Conservation (phyloP, 805 yeast genomes). For the Wickerhamiella cacticola region DNA sequence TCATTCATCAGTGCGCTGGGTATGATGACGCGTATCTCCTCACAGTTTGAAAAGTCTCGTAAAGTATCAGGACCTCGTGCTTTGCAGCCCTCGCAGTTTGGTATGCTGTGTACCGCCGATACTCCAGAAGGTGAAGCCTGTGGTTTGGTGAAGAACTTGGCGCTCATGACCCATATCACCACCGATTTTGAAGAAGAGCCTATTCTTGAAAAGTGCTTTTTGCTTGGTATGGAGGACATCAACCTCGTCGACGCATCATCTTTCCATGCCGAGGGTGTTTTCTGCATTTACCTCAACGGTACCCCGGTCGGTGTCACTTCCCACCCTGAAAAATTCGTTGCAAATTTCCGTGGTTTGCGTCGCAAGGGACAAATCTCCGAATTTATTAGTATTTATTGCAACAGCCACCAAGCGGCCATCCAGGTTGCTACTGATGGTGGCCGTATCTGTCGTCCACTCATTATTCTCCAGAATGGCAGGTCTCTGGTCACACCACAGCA, state of each 20-base stretch:
- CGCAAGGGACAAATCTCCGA: slow-evolving; percentile 77
- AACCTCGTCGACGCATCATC: slow-evolving; percentile 70
- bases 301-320: slow-evolving; percentile 83
- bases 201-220: slow-evolving; percentile 57
- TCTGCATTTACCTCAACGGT: slow-evolving; percentile 86
- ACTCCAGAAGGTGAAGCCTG: slow-evolving; percentile 99
- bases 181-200: slow-evolving; percentile 97
- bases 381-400: slow-evolving; percentile 81
- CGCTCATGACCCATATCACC: slow-evolving; percentile 96
- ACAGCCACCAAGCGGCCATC: slow-evolving; percentile 81
- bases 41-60: slow-evolving; percentile 97
- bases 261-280: slow-evolving; percentile 63
- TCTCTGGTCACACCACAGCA: slow-evolving; percentile 66
- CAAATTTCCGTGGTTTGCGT: slow-evolving; percentile 65
- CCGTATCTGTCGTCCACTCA: slow-evolving; percentile 91
- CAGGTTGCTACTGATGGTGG: slow-evolving; percentile 99
- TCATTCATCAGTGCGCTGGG: slow-evolving; percentile 93
- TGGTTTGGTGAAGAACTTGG: slow-evolving; percentile 93
- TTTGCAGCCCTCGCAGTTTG: slow-evolving; percentile 96
- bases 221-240: slow-evolving; percentile 84
- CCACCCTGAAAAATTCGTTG: slow-evolving; percentile 72
- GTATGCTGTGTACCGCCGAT: slow-evolving; percentile 97
- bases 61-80: slow-evolving; percentile 99
- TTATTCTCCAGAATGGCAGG: slow-evolving; percentile 63
- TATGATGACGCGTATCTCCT: slow-evolving; percentile 98